Percentiles rank a stretch among this genome's conserved stretches.
These are phyloP conservation scores for Vanrija sp. DNA, from an alignment of 1,284 basidiomycete species.

Conservation along the genomic window DNA sequence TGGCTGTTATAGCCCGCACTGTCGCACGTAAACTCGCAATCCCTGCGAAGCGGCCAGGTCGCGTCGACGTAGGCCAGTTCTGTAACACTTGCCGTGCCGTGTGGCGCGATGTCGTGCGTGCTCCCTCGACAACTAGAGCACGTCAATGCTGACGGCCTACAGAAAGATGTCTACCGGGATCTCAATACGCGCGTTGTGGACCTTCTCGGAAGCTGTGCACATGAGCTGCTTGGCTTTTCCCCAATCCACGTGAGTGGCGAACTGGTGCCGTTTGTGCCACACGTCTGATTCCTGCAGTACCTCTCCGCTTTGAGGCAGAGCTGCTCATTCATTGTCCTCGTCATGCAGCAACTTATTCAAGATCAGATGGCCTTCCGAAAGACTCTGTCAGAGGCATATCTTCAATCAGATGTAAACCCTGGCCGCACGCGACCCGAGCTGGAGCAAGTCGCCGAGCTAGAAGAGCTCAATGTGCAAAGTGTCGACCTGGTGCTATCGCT, in stretches of 20 bases:
- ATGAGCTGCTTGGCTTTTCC: conserved; percentile 30
- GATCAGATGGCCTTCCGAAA: conserved; percentile 31
- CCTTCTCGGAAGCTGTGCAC: conserved; percentile 10
- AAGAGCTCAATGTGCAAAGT: conserved; percentile 26
- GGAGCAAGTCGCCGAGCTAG: conserved; percentile 18
- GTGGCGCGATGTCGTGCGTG: conserved; percentile 26
- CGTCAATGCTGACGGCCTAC: conserved; percentile 2
- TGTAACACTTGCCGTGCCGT: conserved; percentile 14
- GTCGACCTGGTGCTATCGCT: conserved; percentile 26
- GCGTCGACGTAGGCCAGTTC: conserved; percentile 23
- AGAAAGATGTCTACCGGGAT: conserved; percentile 7
- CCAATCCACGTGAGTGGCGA: conserved; percentile 30
- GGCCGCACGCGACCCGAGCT: not conserved
- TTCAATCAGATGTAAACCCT: not conserved
- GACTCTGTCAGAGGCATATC: conserved; percentile 17
- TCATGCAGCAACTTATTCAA: conserved; percentile 27
- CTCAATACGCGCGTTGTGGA: conserved; percentile 10
- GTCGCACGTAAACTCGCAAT: conserved; percentile 21
- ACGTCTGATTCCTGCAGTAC: conserved; percentile 13
- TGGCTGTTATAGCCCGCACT: conserved; percentile 16
- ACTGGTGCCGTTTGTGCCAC: not conserved
- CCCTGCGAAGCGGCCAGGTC: conserved; percentile 21
- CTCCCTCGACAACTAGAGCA: not conserved
- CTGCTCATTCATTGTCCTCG: conserved; percentile 25
- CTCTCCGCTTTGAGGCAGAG: conserved; percentile 23